Conservation (phyloP, 2,329 filamentous ascomycete species). For the Bipolaris oryzae region DNA sequence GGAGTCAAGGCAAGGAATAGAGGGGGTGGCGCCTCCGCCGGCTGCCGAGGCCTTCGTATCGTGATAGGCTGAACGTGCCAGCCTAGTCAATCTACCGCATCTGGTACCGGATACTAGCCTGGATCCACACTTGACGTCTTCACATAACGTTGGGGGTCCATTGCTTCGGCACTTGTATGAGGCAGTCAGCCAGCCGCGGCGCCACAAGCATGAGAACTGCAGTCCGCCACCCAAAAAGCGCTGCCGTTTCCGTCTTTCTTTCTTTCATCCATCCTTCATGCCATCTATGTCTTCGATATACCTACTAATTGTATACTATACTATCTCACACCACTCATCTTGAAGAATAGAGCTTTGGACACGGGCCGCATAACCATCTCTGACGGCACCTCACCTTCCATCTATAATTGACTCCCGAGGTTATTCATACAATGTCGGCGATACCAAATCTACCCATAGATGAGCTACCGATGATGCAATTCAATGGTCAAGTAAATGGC, state of each 20-base stretch:
- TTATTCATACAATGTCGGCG: constrained; percentile 34
- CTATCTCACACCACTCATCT: constrained; percentile 7
- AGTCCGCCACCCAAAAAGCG: neutral
- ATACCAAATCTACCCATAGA: constrained; percentile 37
- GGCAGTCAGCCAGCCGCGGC: neutral
- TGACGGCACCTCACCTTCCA: neutral
- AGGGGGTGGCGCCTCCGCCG: constrained; percentile 18
- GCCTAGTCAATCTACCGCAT: constrained; percentile 12
- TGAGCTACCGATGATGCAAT: constrained; percentile 13
- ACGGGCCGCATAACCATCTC: neutral
- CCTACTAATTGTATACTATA: constrained; percentile 20
- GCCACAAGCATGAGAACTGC: constrained; percentile 1
- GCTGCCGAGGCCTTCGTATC: constrained; percentile 23
- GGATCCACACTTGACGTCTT: constrained; percentile 4
- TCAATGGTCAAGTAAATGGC: constrained; percentile 17
- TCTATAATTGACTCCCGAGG: neutral
- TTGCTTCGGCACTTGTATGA: constrained; percentile 24
- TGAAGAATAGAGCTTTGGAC: constrained; percentile 16
- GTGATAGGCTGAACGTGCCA: constrained; percentile 20
- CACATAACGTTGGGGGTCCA: constrained; percentile 4
- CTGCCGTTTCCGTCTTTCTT: constrained; percentile 7
- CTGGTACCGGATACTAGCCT: constrained; percentile 1
- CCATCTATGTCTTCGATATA: neutral
- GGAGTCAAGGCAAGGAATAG: neutral
- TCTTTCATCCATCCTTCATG: constrained; percentile 4